phyloP scores from a whole-genome alignment of 1,284 basidiomycete species.

The Phellopilus nigrolimitatus region DNA sequence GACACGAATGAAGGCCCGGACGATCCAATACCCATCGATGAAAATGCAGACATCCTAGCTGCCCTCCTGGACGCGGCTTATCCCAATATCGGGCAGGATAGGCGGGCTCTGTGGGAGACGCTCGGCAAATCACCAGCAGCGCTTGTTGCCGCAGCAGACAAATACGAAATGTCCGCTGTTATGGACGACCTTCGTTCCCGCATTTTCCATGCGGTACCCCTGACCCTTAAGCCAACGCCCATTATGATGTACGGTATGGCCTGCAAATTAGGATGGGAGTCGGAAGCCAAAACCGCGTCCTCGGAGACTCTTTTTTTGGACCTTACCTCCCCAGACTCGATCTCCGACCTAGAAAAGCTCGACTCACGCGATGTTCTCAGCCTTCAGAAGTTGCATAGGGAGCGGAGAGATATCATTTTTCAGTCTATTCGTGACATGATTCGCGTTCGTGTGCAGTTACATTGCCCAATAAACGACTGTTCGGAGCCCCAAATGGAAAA shows the following conservation, averaged over 20 bases:
- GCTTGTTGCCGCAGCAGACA: background rate
- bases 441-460: no score
- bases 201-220: background rate
- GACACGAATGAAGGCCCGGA: background rate
- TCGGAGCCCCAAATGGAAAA: no score
- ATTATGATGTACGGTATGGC: conserved; percentile 39
- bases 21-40: conserved; percentile 6
- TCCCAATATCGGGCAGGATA: background rate
- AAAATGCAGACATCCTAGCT: background rate
- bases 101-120: background rate
- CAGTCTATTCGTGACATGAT: no score
- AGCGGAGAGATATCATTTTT: background rate
- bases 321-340: conserved; percentile 20
- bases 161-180: background rate
- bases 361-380: background rate
- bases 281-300: conserved; percentile 36
- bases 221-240: conserved; percentile 25
- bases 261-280: conserved; percentile 38
- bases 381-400: background rate
- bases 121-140: background rate
- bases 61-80: conserved; percentile 8
- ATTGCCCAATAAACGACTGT: no score
- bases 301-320: conserved; percentile 35
- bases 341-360: background rate
- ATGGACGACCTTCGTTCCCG: conserved; percentile 9